Evolutionary conservation across 768 basidiomycete species (phyloP).

Genomic region (Lyophyllum decastes): DNA sequence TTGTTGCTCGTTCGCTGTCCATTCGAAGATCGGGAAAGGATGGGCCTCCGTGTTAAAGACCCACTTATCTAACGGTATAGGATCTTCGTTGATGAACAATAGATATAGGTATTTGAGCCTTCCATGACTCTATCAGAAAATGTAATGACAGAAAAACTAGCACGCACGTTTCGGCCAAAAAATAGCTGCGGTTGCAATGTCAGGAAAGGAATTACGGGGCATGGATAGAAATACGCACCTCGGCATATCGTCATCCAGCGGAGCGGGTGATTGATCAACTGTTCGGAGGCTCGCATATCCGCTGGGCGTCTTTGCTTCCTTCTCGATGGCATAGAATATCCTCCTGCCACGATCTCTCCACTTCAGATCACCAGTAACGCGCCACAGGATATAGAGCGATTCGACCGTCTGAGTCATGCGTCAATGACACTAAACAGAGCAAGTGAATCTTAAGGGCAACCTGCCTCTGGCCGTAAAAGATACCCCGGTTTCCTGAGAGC

Average conservation of each 20-base stretch:
- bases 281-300: slow-evolving; percentile 64
- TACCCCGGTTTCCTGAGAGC: slow-evolving; percentile 44
- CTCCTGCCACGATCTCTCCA: slow-evolving; percentile 77
- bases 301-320: slow-evolving; percentile 51
- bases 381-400: slow-evolving; percentile 72
- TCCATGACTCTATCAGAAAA: slow-evolving; percentile 1
- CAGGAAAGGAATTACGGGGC: neutral
- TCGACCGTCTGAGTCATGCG: slow-evolving; percentile 60
- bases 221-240: slow-evolving; percentile 48
- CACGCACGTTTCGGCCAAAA: slow-evolving; percentile 49
- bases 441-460: slow-evolving; percentile 15
- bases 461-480: slow-evolving; percentile 71
- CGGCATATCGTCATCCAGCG: slow-evolving; percentile 64
- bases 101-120: slow-evolving; percentile 77
- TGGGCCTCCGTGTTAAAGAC: slow-evolving; percentile 77
- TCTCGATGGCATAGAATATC: slow-evolving; percentile 68
- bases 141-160: neutral
- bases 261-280: slow-evolving; percentile 44
- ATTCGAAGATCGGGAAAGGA: slow-evolving; percentile 70
- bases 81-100: slow-evolving; percentile 65
- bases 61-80: slow-evolving; percentile 55
- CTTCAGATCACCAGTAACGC: slow-evolving; percentile 60
- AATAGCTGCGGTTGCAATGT: slow-evolving; percentile 31
- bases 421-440: neutral
- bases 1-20: slow-evolving; percentile 54